These are phyloP conservation scores for Neospermospora avenae DNA, from an alignment of 2,329 filamentous ascomycete species.

Conservation along the genomic window DNA sequence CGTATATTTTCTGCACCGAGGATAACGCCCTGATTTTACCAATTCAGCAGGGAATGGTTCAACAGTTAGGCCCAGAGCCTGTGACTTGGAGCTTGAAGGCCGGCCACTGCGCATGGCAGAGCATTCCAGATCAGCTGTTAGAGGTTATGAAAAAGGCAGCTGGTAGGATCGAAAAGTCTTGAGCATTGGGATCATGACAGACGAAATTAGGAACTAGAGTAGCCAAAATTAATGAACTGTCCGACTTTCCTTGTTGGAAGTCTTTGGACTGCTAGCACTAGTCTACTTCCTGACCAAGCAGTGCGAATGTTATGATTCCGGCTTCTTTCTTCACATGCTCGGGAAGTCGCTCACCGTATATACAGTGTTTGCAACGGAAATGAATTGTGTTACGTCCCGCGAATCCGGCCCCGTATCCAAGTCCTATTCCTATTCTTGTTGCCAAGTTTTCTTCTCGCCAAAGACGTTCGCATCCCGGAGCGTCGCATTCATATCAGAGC, in stretches of 20 bases:
- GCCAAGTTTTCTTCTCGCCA: too few species aligned
- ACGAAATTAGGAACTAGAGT: too few species aligned
- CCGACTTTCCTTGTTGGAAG: neutral
- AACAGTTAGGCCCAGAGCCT: conserved; percentile 13
- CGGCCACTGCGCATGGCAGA: conserved; percentile 23
- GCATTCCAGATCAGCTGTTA: conserved; percentile 18
- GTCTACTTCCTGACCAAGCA: too few species aligned
- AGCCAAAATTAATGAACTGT: neutral
- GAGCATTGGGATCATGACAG: neutral
- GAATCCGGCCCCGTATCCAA: neutral
- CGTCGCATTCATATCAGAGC: too few species aligned
- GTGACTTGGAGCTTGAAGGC: conserved; percentile 16
- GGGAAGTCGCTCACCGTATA: neutral
- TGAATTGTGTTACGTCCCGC: neutral
- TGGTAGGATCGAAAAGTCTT: neutral
- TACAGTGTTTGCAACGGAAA: neutral
- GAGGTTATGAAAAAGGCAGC: conserved; percentile 13
- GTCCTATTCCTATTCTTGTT: neutral
- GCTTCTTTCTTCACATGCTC: neutral
- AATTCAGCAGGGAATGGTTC: conserved; percentile 19
- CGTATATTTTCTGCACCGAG: conserved; percentile 23
- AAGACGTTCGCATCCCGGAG: too few species aligned
- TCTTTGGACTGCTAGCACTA: neutral
- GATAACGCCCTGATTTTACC: conserved; percentile 19
- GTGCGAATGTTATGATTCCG: too few species aligned